phyloP scores from a whole-genome alignment of 2,329 filamentous ascomycete species.

The Aspergillus fumigatus region DNA sequence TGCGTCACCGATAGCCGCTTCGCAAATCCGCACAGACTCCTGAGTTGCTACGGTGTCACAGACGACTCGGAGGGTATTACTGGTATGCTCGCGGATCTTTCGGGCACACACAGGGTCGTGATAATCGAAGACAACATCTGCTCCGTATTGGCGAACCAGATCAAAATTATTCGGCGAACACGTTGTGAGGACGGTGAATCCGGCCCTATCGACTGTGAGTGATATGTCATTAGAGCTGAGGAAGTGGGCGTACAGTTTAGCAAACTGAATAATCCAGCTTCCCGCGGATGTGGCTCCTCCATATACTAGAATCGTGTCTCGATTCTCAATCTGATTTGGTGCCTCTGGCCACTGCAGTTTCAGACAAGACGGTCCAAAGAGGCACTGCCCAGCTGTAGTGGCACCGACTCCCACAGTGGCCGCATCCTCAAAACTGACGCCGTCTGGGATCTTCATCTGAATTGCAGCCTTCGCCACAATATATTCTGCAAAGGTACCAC shows the following conservation, averaged over 20 bases:
- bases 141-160: constrained; percentile 5
- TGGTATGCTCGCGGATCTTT: constrained; percentile 8
- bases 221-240: background rate
- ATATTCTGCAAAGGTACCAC: constrained; percentile 37
- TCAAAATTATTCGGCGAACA: constrained; percentile 2
- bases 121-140: constrained; percentile 12
- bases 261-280: constrained; percentile 3
- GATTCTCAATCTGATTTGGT: background rate
- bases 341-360: background rate
- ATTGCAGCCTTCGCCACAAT: constrained; percentile 25
- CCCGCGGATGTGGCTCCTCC: constrained; percentile 3
- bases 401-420: constrained; percentile 29
- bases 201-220: background rate
- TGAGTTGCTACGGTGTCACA: constrained; percentile 5
- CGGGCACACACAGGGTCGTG: background rate
- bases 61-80: constrained; percentile 2
- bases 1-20: constrained; percentile 1
- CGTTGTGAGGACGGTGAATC: background rate
- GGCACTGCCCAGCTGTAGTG: constrained; percentile 10
- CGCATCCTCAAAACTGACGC: constrained; percentile 27
- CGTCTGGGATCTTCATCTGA: constrained; percentile 26
- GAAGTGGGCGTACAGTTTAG: background rate
- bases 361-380: background rate
- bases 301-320: constrained; percentile 1
- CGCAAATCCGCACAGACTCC: constrained; percentile 4